A percentile compares a stretch with the other conserved stretches of the same genome.
Evolutionary conservation across 163 green algal genomes (phyloP).

Genomic region (Scenedesmus sp.): DNA sequence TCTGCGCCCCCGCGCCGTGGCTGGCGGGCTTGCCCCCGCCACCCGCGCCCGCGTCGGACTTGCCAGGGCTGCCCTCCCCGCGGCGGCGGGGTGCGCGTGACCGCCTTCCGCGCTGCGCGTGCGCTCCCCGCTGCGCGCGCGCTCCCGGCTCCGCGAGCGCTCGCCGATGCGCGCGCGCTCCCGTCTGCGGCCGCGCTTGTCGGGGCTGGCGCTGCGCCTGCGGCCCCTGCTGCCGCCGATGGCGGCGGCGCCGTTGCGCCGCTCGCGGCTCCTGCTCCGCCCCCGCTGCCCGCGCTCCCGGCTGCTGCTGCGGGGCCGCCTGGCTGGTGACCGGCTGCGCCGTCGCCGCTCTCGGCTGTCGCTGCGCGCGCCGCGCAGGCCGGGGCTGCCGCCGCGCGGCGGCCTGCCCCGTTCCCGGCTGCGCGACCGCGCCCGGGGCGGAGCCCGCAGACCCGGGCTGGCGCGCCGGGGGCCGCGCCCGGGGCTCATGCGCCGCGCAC

Average conservation of each 20-base stretch:
- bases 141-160: neutral
- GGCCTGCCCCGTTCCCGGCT: neutral
- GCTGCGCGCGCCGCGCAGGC: neutral
- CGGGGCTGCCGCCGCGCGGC: neutral
- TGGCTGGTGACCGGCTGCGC: neutral
- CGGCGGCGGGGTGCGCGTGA: no score
- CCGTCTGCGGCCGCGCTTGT: neutral
- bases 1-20: neutral
- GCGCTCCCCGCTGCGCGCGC: neutral
- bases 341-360: neutral
- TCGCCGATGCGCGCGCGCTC: conserved; percentile 10
- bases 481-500: neutral
- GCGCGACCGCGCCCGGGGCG: neutral
- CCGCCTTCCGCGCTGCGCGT: conserved; percentile 14
- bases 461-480: neutral
- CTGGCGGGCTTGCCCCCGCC: neutral
- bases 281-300: no score
- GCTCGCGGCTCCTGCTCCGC: neutral
- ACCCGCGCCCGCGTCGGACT: neutral
- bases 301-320: neutral
- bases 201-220: no score
- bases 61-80: neutral
- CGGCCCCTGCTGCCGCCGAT: neutral
- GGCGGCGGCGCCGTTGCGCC: neutral
- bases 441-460: neutral